These are phyloP conservation scores for Porodaedalea pini DNA, from an alignment of 1,284 basidiomycete species.

Conservation along the genomic window DNA sequence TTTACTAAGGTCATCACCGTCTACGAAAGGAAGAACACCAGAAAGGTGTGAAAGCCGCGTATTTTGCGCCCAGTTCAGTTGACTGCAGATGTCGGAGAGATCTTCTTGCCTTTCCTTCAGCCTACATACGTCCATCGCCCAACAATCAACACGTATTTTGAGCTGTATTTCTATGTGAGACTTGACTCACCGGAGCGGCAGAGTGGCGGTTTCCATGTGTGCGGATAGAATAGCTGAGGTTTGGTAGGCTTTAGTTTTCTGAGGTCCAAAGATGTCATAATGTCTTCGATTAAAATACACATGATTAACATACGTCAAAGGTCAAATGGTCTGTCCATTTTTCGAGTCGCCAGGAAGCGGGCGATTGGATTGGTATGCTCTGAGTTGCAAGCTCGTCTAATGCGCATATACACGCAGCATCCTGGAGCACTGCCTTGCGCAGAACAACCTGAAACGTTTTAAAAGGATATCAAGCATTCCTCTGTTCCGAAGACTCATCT, in stretches of 20 bases:
- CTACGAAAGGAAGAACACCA: conserved; percentile 48
- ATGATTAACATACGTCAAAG: conserved; percentile 38
- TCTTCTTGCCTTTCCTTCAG: conserved; percentile 39
- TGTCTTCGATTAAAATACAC: conserved; percentile 1
- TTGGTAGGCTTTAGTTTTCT: conserved; percentile 48
- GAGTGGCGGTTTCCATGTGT: conserved; percentile 62
- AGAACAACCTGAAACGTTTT: conserved; percentile 27
- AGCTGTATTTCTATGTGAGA: background rate
- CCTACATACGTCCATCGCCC: conserved; percentile 28
- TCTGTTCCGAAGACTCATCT: conserved; percentile 25
- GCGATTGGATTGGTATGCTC: conserved; percentile 52
- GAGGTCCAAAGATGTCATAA: conserved; percentile 18
- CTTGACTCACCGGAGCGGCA: conserved; percentile 54
- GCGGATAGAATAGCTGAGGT: conserved; percentile 63
- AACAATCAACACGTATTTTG: conserved; percentile 11
- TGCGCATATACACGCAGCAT: conserved; percentile 54
- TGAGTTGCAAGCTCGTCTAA: conserved; percentile 52
- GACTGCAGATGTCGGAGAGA: conserved; percentile 43
- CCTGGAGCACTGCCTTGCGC: conserved; percentile 48
- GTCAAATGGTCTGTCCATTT: conserved; percentile 43
- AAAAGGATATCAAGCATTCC: conserved; percentile 1
- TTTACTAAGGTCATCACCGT: conserved; percentile 29
- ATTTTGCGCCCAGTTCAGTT: conserved; percentile 52
- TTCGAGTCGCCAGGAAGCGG: conserved; percentile 37
- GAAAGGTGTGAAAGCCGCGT: conserved; percentile 56